Base-by-base conservation (phyloP, 345 rosid species). In the Euphorbia pulcherrima region DNA sequence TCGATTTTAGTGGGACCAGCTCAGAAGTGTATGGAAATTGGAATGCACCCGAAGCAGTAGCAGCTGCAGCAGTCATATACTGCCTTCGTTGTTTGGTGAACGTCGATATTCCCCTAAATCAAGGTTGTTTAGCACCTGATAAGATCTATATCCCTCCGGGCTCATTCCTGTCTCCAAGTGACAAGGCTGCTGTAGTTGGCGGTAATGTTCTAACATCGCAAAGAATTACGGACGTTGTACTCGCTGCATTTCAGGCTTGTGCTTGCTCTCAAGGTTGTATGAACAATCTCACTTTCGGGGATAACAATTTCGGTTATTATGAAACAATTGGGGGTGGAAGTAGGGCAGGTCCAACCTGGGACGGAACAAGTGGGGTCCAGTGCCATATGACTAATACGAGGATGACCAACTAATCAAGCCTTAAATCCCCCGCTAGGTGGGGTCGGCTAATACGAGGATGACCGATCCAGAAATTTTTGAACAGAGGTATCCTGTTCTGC, bases 331-430 rank as follows among this genome's bases (percentile, higher is more conserved):
- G 95, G 46, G 96, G 99, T 29, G 99, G 96, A 37, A 80, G 96
- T 8, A 96, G 99, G 10, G 97, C 99, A 1, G 97, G 99, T 64
- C 95, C 96, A 0, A 65, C 70, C 50, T 94, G 97, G 97, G 80
- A 86, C 26, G 99, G 97, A 18, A 89, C 97, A 11, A 88, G 97
- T 63, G 99, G 99, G 50, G 88, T 94, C 69, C 97, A 94, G 66
- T 89, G 96, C 82, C 99, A 94, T 78, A 91, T 94, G 99, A 94
- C 97, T n/a, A n/a, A n/a, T n/a, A n/a, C n/a, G n/a, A n/a, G n/a
- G n/a, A n/a, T n/a, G n/a, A n/a, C n/a, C n/a, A n/a, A n/a, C n/a
- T n/a, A n/a, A n/a, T n/a, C n/a, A n/a, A n/a, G n/a, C n/a, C n/a
- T n/a, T n/a, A n/a, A n/a, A n/a, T n/a, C n/a, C n/a, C n/a, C n/a